A percentile compares a stretch with the other conserved stretches of the same genome.
Conservation (phyloP, 495 filamentous ascomycete species). For the Penicillium desertorum region DNA sequence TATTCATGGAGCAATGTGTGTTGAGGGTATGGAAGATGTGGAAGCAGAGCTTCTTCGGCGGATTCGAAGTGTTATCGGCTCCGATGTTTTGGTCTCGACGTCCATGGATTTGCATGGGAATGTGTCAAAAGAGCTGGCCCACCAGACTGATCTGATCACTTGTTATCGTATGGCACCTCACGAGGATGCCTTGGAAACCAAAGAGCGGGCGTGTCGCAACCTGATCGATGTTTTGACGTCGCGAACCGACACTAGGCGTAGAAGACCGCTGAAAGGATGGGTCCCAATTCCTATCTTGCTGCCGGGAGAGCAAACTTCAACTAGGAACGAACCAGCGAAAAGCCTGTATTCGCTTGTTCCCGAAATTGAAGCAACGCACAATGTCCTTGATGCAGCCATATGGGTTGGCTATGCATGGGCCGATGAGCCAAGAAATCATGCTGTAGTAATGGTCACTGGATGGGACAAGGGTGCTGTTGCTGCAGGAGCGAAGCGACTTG, state of each 20-base stretch:
- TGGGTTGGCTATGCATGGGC: conserved; percentile 64
- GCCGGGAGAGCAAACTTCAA: conserved; percentile 59
- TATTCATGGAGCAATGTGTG: conserved; percentile 60
- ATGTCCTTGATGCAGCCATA: conserved; percentile 54
- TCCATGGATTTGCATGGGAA: conserved; percentile 61
- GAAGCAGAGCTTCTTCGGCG: conserved; percentile 53
- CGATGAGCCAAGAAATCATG: conserved; percentile 57
- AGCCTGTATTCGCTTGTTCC: conserved; percentile 53
- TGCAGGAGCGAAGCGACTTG: conserved; percentile 45
- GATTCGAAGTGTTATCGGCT: conserved; percentile 47
- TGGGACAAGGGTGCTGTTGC: conserved; percentile 42
- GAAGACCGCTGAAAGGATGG: conserved; percentile 55
- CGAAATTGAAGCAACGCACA: conserved; percentile 39
- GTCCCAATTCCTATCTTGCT: conserved; percentile 54
- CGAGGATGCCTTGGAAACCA: conserved; percentile 51
- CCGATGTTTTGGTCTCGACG: conserved; percentile 51
- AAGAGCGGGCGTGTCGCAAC: conserved; percentile 55
- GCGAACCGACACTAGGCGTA: neutral
- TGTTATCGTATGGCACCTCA: conserved; percentile 59
- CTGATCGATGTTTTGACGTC: conserved; percentile 42
- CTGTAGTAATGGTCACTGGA: conserved; percentile 53
- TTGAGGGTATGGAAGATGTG: conserved; percentile 51
- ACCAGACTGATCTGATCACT: conserved; percentile 54
- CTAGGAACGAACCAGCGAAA: conserved; percentile 54
- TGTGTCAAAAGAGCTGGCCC: conserved; percentile 51